Base-by-base conservation (phyloP, 2,329 filamentous ascomycete species). In the Albifimbria verrucaria region DNA sequence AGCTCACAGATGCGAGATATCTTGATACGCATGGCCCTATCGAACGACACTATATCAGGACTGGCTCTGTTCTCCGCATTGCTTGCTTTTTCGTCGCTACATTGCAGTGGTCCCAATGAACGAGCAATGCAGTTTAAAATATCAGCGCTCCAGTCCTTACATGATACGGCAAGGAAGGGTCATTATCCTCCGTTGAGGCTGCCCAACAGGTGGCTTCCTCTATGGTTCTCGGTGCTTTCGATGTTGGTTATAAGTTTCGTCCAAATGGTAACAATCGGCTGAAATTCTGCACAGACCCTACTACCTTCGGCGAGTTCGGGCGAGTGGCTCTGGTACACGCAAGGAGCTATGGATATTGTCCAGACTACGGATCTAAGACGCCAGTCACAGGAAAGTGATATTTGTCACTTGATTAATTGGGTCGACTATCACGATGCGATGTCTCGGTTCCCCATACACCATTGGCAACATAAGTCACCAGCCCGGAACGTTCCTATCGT, bases 351-450 rank as follows among this genome's bases (percentile, higher is more conserved):
- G 43, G 59, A 62, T 12, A 50, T 56, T 1, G 49, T 61, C 11
- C 53, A 60, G 32, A 51, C 25, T 1, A 52, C 56, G 39, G 47
- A 52, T 3, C 54, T 61, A n/a, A 17, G 41, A 2, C 4, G 32
- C 2, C 41, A 48, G 10, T 47, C 50, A 1, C 4, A 22, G 7
- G 10, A 32, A 39, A 49, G 15, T 18, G 52, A 56, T 17, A 50
- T 24, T 4, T 50, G 45, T 4, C 10, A 49, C 15, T 24, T 62
- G 2, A 42, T 62, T n/a, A 56, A 55, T 15, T 62, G 60, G 60
- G 59, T 58, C n/a, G 54, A 58, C 43, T 62, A 62, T 18, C 59
- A 60, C 21, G 51, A 57, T 15, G 46, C 57, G 7, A 25, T 62
- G 10, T 59, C 59, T 21, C 52, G 52, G 1, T 62, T 62, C 15